These are phyloP conservation scores for Sporisorium sorghi DNA, from an alignment of 1,284 basidiomycete genomes.

Conservation along the genomic window DNA sequence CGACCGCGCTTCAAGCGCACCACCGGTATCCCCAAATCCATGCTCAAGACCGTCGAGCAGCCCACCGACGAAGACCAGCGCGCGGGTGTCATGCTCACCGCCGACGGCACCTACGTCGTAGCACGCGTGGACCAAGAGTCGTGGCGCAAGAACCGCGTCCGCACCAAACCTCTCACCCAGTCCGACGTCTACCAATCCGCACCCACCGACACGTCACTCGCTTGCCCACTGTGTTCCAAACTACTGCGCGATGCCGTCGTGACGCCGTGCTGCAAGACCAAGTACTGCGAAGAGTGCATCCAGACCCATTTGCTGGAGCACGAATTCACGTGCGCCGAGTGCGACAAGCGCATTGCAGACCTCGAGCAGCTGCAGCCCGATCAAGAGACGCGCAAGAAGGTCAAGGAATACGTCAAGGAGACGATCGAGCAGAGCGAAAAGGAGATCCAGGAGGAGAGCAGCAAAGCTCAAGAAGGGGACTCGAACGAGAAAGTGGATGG, in stretches of 20 bases:
- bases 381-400: slow-evolving; percentile 59
- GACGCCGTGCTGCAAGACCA: slow-evolving; percentile 65
- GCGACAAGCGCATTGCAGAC: slow-evolving; percentile 65
- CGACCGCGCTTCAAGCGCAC: slow-evolving; percentile 95
- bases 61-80: slow-evolving; percentile 61
- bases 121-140: slow-evolving; percentile 64
- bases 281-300: slow-evolving; percentile 68
- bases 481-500: slow-evolving; percentile 20
- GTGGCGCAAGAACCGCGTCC: slow-evolving; percentile 62
- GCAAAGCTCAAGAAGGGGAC: slow-evolving; percentile 28
- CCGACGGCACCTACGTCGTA: slow-evolving; percentile 67
- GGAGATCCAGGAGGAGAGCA: slow-evolving; percentile 54
- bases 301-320: slow-evolving; percentile 67
- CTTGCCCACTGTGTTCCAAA: slow-evolving; percentile 66
- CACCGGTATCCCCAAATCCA: slow-evolving; percentile 95
- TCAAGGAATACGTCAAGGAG: slow-evolving; percentile 64
- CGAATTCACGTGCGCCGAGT: slow-evolving; percentile 68
- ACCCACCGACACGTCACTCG: slow-evolving; percentile 63
- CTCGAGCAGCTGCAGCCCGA: slow-evolving; percentile 61
- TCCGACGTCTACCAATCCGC: slow-evolving; percentile 64
- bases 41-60: slow-evolving; percentile 92
- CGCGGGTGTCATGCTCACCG: slow-evolving; percentile 66
- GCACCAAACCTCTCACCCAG: slow-evolving; percentile 61
- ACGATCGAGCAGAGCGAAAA: slow-evolving; percentile 63
- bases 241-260: slow-evolving; percentile 62